Evolutionary conservation across 1,284 basidiomycete genomes (phyloP).

Genomic region (Trichosporon inkin): DNA sequence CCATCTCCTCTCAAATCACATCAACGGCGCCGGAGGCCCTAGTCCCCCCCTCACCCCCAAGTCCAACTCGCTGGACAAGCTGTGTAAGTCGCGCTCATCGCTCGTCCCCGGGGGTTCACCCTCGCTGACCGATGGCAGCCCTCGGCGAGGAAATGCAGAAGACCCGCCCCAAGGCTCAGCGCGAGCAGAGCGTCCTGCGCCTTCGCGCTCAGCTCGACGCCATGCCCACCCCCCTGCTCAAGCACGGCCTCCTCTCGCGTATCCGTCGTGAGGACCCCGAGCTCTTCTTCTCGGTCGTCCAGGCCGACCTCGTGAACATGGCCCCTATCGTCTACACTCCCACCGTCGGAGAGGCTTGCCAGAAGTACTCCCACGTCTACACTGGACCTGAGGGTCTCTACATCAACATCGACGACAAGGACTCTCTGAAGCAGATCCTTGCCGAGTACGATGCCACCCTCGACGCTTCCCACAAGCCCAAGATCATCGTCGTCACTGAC

Average conservation of each 20-base stretch:
- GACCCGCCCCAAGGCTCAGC: constrained; percentile 12
- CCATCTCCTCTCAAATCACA: constrained; percentile 13
- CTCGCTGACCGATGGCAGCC: constrained; percentile 6
- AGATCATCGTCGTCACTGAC: constrained; percentile 83
- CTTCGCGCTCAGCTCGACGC: constrained; percentile 39
- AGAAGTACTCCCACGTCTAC: constrained; percentile 78
- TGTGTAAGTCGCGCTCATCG: constrained; percentile 12
- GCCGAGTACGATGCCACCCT: constrained; percentile 53
- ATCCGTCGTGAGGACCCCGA: constrained; percentile 40
- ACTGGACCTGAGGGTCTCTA: constrained; percentile 68
- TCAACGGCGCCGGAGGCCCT: constrained; percentile 11
- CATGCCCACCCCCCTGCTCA: constrained; percentile 41
- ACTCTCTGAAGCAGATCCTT: constrained; percentile 45
- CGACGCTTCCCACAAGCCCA: constrained; percentile 58
- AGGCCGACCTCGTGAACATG: constrained; percentile 40
- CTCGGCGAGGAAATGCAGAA: constrained; percentile 13
- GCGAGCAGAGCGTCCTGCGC: constrained; percentile 41
- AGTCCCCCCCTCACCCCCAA: constrained; percentile 24
- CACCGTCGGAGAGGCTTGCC: constrained; percentile 83
- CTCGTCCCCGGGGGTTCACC: not conserved
- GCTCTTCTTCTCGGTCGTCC: constrained; percentile 44
- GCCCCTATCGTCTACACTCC: constrained; percentile 87
- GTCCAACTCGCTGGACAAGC: constrained; percentile 17
- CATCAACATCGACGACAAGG: constrained; percentile 77
- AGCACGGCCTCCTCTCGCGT: constrained; percentile 43